Base-by-base conservation (phyloP, 2,329 filamentous ascomycete genomes). In the Penicillium sp. region DNA sequence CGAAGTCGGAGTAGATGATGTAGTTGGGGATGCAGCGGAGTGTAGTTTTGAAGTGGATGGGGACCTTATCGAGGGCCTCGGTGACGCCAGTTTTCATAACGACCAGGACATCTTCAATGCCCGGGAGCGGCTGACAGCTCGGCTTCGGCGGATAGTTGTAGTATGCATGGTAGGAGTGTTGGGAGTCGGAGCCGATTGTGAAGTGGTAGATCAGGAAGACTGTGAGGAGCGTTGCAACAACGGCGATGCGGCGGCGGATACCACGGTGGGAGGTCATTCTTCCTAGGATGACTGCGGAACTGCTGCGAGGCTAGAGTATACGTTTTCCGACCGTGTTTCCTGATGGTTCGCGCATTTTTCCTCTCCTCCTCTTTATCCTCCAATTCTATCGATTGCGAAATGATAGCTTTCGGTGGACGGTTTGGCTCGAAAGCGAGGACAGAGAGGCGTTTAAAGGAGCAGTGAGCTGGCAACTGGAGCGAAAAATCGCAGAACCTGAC, bases 81-180 rank as follows among this genome's bases (percentile, higher is more conserved):
- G 84, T 85, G 17, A 85, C 85, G 57, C 85, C 86, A 0, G 86
- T 88, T 65, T 84, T 83, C 64, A 88, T 76, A 9, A 87, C 76
- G 17, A 88, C 80, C 62, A 87, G 82, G 51, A 87, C 73, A 68
- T 88, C 79, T 3, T 84, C 77, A 23, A 83, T 74, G 13, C 79
- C 81, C 9, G 78, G 73, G 3, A 79, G 63, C 3, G 73, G 64
- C 6, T 75, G 75, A 30, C 76, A 79, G n/a, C 61, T 38, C 41
- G 6, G 30, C 23, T 44, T 48, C n/a, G 56, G 19, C 54, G 6
- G 41, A 11, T 29, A 45, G 19, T 17, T 54, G 29, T 26, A 19
- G n/a, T 56, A 63, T 60, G 65, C 46, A 57, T 50, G 49, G 13
- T 45, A 29, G 5, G 56, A 60, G 48, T 48, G 23, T 88, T 86